Percentiles rank a stretch among this genome's conserved stretches.
Evolutionary conservation across 805 yeast genomes (phyloP).

Genomic region (Allodekkera sacchari): DNA sequence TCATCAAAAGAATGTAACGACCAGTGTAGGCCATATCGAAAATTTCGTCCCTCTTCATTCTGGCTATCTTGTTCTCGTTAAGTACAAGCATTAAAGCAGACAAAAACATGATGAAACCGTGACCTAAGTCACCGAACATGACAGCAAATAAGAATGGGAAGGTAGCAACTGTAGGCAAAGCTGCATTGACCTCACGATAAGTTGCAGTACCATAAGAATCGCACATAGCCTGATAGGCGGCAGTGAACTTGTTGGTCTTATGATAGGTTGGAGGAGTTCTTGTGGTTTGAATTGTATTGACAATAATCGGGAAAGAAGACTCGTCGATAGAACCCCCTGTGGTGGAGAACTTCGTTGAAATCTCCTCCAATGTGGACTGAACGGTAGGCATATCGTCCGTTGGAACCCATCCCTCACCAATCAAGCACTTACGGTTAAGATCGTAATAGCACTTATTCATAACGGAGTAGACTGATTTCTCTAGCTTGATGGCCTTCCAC

Average conservation of each 20-base stretch:
- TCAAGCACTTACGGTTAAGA: constrained; percentile 53
- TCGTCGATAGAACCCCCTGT: constrained; percentile 10
- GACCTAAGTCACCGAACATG: constrained; percentile 98
- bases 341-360: constrained; percentile 20
- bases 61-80: constrained; percentile 63
- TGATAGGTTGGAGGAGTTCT: constrained; percentile 92
- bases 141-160: constrained; percentile 98
- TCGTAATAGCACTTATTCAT: constrained; percentile 66
- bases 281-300: constrained; percentile 60
- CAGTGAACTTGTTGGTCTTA: constrained; percentile 89
- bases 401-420: constrained; percentile 74
- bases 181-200: constrained; percentile 94
- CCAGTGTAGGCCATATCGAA: constrained; percentile 96
- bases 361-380: constrained; percentile 35
- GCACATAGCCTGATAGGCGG: constrained; percentile 85
- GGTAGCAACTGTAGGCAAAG: constrained; percentile 86
- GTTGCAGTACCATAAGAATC: constrained; percentile 94
- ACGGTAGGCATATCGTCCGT: constrained; percentile 39
- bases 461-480: constrained; percentile 48
- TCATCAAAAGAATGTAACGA: constrained; percentile 78
- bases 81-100: constrained; percentile 66
- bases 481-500: constrained; percentile 47
- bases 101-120: constrained; percentile 74
- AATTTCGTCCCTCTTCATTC: constrained; percentile 78
- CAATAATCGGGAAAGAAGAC: constrained; percentile 25